A percentile compares a stretch with the other conserved stretches of the same genome.
phyloP scores from a whole-genome alignment of 2,329 filamentous ascomycete species.

The Chaetoscypha palmicola region DNA sequence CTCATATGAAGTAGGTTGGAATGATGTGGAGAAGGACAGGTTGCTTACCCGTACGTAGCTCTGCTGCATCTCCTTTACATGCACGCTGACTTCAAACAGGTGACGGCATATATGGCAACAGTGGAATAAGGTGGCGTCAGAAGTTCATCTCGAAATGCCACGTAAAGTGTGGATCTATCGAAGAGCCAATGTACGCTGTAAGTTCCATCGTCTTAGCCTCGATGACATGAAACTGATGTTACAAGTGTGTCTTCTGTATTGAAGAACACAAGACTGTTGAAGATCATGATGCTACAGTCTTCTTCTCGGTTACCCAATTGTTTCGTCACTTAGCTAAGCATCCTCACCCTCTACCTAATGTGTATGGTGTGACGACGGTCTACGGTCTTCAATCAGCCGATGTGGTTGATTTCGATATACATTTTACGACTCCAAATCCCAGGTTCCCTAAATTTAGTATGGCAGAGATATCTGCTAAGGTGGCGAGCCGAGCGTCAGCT shows the following conservation, averaged over 20 bases:
- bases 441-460: constrained; percentile 17
- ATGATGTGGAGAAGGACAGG: constrained; percentile 27
- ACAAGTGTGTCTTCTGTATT: constrained; percentile 29
- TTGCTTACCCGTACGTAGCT: constrained; percentile 22
- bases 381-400: constrained; percentile 22
- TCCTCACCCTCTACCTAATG: constrained; percentile 24
- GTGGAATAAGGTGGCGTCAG: constrained; percentile 27
- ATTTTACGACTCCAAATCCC: constrained; percentile 23
- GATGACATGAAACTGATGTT: too few relatives aligned
- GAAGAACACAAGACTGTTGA: constrained; percentile 27
- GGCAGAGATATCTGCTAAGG: constrained; percentile 21
- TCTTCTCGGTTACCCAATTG: constrained; percentile 26
- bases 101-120: constrained; percentile 27
- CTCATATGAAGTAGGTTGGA: constrained; percentile 28
- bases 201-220: too few relatives aligned
- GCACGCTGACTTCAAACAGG: constrained; percentile 12
- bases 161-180: constrained; percentile 22
- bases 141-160: constrained; percentile 29
- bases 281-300: constrained; percentile 30
- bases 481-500: constrained; percentile 22
- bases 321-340: constrained; percentile 29
- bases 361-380: constrained; percentile 23
- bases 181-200: constrained; percentile 29
- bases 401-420: constrained; percentile 28
- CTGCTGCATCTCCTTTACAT: neutral